Evolutionary conservation across 2,329 filamentous ascomycete genomes (phyloP), one percentile per base, ranked within the genome.

Genomic region (Aspergillus alliaceus): DNA sequence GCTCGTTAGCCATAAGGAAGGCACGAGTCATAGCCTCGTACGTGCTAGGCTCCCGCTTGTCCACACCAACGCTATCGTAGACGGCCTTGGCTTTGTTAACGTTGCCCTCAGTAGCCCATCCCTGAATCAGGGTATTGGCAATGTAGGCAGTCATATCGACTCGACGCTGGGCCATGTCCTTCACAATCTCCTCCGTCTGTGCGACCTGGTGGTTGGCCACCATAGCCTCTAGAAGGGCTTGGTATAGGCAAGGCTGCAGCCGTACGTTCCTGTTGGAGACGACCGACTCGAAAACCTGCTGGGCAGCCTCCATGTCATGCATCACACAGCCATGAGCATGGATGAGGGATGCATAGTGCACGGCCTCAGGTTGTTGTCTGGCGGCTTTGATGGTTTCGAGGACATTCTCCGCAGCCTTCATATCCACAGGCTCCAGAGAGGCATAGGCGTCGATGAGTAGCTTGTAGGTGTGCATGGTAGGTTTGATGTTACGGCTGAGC

Each of bases 11-110:
- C 11, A 91, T 87, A 54, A 99, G 85, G 77, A 89, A 97, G 1
- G 95, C 95, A 46, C 95, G 85, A 5, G 93, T 96, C 95, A 99
- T 99, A 39, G 93, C 93, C 78, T 99, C 95, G 74, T 99, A 99
- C 4, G 95, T 99, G 80, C 92, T 97, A 3, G 95, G 95, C 79
- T 99, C 95, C 56, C 95, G 88, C 78, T 88, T 92, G 54, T 87
- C 84, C 27, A 86, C 83, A 8, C 87, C 85, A 3, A 99, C 87
- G n/a, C 84, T 82, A 58, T 90, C 84, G 72, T 96, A 99, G 60
- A 97, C 87, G 24, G 83, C 79, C 69, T 88, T 86, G 18, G 92
- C 90, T 75, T 91, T 93, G 59, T 79, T 77, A 44, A 98, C 90
- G 62, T 96, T 84, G 76, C 89, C 89, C 72, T 90, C 90, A 14